A percentile compares a stretch with the other conserved stretches of the same genome.
Evolutionary conservation across 2,329 filamentous ascomycete species (phyloP).

Genomic region (Aspergillus glaucus): DNA sequence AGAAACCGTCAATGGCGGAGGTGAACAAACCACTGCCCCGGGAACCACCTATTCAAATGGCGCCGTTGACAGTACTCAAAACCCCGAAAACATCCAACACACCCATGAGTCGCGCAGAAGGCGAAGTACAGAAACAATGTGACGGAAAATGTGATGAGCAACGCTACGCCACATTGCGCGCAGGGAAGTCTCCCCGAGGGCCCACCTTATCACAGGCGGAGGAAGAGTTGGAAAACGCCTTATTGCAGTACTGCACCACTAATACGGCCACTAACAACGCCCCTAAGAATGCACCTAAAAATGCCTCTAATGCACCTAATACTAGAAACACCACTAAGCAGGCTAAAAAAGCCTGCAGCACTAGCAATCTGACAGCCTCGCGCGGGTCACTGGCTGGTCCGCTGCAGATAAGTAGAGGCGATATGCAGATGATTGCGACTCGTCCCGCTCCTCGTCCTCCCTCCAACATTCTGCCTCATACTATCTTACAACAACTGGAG

Average conservation of each 20-base stretch:
- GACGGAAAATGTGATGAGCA: not conserved
- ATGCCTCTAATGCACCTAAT: no score
- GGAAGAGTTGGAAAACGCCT: constrained; percentile 23
- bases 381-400: constrained; percentile 18
- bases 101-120: no score
- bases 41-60: constrained; percentile 26
- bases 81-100: not conserved
- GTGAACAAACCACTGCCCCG: constrained; percentile 37
- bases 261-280: not conserved
- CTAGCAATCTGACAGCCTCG: constrained; percentile 3
- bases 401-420: constrained; percentile 28
- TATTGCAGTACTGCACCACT: constrained; percentile 5
- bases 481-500: not conserved
- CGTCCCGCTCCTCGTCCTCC: constrained; percentile 27
- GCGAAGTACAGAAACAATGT: no score
- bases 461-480: constrained; percentile 10
- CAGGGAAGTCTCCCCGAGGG: not conserved
- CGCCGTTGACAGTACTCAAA: constrained; percentile 20
- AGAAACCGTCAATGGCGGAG: constrained; percentile 16
- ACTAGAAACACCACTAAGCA: no score
- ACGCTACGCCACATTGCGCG: no score
- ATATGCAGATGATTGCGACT: constrained; percentile 27
- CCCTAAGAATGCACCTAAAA: no score
- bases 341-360: no score
- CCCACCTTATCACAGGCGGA: constrained; percentile 27